These are phyloP conservation scores for Cunninghamia lanceolata DNA, from an alignment of 75 land plant species.

Conservation along the genomic window DNA sequence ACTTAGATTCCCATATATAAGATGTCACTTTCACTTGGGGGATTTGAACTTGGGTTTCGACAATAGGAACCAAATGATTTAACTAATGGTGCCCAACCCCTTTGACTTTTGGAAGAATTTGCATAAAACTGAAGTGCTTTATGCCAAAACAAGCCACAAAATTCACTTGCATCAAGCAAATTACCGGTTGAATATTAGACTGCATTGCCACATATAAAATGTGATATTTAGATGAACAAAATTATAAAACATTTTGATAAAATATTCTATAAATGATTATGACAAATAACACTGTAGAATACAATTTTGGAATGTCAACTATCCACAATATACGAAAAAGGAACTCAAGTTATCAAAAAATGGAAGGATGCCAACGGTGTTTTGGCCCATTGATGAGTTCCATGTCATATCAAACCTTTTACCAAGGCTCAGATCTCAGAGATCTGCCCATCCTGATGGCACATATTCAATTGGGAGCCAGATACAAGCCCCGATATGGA, in stretches of 20 bases:
- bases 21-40: too few species aligned
- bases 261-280: too few species aligned
- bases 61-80: too few species aligned
- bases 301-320: neutral
- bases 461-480: neutral
- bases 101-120: too few species aligned
- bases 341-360: neutral
- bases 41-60: too few species aligned
- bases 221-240: too few species aligned
- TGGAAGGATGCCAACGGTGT: neutral
- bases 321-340: neutral
- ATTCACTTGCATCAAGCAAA: neutral
- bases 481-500: neutral
- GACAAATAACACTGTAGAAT: neutral
- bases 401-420: neutral
- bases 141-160: neutral
- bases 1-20: too few species aligned
- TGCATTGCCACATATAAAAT: neutral
- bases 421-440: neutral
- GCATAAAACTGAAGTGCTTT: neutral
- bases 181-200: neutral
- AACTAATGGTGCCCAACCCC: too few species aligned
- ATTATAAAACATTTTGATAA: too few species aligned
- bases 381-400: neutral
- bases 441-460: neutral